A percentile compares a stretch with the other conserved stretches of the same genome.
These are phyloP conservation scores for Mortierella polycephala DNA, from an alignment of 371 early-diverging fungal species.

Conservation along the genomic window DNA sequence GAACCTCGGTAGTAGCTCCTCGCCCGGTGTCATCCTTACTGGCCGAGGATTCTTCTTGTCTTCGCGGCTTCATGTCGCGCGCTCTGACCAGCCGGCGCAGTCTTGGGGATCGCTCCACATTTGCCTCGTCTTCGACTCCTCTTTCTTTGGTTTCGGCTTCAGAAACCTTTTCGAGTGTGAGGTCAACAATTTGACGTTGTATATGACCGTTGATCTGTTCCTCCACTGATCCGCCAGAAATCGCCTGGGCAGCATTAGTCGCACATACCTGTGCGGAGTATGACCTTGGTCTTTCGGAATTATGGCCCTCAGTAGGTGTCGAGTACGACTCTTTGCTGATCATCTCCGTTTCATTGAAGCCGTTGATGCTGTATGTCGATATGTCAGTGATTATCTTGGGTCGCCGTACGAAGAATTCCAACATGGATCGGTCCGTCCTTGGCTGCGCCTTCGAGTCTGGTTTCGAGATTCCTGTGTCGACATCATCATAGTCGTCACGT, in stretches of 20 bases:
- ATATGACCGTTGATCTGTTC: too few relatives aligned
- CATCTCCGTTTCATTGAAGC: too few relatives aligned
- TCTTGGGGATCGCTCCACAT: neutral
- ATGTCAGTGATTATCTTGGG: neutral
- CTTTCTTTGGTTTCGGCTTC: neutral
- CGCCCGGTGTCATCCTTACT: neutral
- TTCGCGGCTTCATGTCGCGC: slow-evolving; percentile 9
- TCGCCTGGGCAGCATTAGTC: too few relatives aligned
- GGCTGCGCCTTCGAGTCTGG: neutral
- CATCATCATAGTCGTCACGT: neutral
- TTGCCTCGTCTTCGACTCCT: neutral
- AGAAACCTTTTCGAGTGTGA: neutral
- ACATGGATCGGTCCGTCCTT: slow-evolving; percentile 9
- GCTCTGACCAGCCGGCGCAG: slow-evolving; percentile 23
- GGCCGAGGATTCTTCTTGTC: slow-evolving; percentile 7
- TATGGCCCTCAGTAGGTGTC: too few relatives aligned
- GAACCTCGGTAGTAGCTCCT: neutral
- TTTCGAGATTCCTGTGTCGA: neutral
- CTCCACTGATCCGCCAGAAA: too few relatives aligned
- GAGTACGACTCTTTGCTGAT: too few relatives aligned
- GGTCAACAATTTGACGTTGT: too few relatives aligned
- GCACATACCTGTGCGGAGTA: too few relatives aligned
- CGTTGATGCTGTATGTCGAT: too few relatives aligned
- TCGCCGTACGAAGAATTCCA: slow-evolving; percentile 17
- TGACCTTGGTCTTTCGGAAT: too few relatives aligned